Base-by-base conservation (phyloP, 768 basidiomycete species). In the Galerina marginata region DNA sequence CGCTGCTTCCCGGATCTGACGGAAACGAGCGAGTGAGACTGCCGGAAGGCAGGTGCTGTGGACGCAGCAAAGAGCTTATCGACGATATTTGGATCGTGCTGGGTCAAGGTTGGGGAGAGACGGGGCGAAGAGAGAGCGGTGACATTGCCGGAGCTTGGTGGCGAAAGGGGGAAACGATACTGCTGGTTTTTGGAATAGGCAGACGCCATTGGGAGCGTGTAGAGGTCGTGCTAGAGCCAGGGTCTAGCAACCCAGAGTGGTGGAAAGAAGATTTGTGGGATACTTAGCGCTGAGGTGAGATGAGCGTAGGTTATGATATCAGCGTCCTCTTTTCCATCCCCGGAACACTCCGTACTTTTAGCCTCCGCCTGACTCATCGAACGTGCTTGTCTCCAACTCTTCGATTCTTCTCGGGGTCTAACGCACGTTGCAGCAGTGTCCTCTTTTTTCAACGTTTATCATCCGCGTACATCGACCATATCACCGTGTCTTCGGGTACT, bases 261-360 rank as follows among this genome's bases (percentile, higher is more conserved):
- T 20, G 38, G 33, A 15, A 52, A 43, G 55, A 46, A 36, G 25
- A 20, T 20, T 20, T 20, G 20, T 12, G 29, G 48, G 48, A 47
- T 51, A 49, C 54, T 62, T 50, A 53, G 59, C 59, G 56, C 50
- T 29, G 45, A 55, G 45, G 59, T 20, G 20, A 20, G 20, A 20
- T 20, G 20, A 20, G 20, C 56, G 23, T 53, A 50, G 61, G 58
- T 65, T 69, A 69, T 69, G 67, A 71, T 68, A 67, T 70, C 69
- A 70, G 65, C 56, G 62, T 54, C 44, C 40, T 62, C 61, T 65
- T 68, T 62, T 72, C 69, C 75, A 74, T 73, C 60, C 71, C 67
- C 74, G 71, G 70, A 70, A 62, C 59, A 69, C 66, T 65, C 72
- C 71, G 71, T 61, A 56, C 62, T 65, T 69, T 68, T 43, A 55